Percentiles rank a stretch among this genome's conserved stretches.
These are phyloP conservation scores for Boletus rex-veris DNA, from an alignment of 768 basidiomycete genomes.

Conservation along the genomic window DNA sequence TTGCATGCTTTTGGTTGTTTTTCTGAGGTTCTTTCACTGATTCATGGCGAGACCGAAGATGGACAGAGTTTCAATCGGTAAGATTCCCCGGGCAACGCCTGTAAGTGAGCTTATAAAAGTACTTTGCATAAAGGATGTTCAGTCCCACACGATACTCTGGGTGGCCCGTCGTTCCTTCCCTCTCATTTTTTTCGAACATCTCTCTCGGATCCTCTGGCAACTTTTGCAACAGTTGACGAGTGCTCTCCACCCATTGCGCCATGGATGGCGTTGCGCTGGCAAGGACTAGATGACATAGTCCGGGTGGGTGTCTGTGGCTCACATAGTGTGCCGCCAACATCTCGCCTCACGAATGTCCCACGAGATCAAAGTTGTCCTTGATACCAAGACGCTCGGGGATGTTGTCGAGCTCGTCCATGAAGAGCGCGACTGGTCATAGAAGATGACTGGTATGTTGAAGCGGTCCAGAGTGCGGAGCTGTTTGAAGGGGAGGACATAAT, in stretches of 20 bases:
- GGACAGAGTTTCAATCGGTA: too few species aligned
- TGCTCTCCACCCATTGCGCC: constrained; percentile 24
- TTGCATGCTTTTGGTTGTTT: too few species aligned
- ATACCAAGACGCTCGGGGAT: constrained; percentile 42
- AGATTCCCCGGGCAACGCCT: too few species aligned
- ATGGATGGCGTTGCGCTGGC: constrained; percentile 33
- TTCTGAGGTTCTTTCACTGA: too few species aligned
- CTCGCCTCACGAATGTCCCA: constrained; percentile 60
- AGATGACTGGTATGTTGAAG: constrained; percentile 32
- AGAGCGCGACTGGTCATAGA: too few species aligned
- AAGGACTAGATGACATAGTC: constrained; percentile 36
- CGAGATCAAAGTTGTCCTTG: constrained; percentile 38
- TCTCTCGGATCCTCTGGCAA: constrained; percentile 28
- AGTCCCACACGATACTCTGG: constrained; percentile 34
- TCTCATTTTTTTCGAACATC: constrained; percentile 32
- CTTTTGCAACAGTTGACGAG: constrained; percentile 20
- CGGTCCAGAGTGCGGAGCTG: constrained; percentile 26
- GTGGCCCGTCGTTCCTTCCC: constrained; percentile 29
- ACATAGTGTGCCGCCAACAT: constrained; percentile 45
- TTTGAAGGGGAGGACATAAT: constrained; percentile 37
- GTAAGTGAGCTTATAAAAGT: constrained; percentile 29
- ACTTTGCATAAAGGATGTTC: constrained; percentile 29
- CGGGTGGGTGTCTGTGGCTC: constrained; percentile 27
- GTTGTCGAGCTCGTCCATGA: constrained; percentile 52
- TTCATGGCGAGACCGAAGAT: too few species aligned